These are phyloP conservation scores for Mortierella sp. DNA, from an alignment of 371 early-diverging fungal species.

Conservation along the genomic window DNA sequence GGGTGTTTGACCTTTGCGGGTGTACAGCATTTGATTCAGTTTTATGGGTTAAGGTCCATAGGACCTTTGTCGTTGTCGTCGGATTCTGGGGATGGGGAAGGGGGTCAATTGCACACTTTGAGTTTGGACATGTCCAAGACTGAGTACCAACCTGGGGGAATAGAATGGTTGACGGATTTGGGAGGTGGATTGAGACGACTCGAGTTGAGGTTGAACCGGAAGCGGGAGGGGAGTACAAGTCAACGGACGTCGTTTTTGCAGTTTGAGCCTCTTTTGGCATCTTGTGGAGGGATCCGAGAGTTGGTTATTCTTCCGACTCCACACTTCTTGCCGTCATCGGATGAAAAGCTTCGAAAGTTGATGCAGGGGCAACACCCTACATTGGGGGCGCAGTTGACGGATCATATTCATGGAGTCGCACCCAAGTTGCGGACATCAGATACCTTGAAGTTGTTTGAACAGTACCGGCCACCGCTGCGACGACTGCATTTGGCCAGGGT, in stretches of 20 bases:
- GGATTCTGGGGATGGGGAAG: too few species aligned
- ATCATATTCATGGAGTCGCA: neutral
- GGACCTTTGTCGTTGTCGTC: neutral
- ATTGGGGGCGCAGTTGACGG: neutral
- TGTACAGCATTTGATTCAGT: constrained; percentile 17
- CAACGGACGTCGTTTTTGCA: constrained; percentile 11
- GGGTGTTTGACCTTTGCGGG: constrained; percentile 21
- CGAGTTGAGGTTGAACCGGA: constrained; percentile 21
- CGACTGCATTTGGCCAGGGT: constrained; percentile 25
- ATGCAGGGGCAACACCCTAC: neutral
- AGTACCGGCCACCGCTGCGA: constrained; percentile 9
- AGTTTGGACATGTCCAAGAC: constrained; percentile 22
- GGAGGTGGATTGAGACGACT: constrained; percentile 12
- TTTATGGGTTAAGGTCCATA: constrained; percentile 6
- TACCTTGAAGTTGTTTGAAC: constrained; percentile 15
- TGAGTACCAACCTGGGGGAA: neutral
- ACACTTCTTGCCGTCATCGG: constrained; percentile 12
- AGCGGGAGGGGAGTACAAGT: neutral
- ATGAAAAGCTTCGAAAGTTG: neutral
- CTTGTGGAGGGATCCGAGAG: constrained; percentile 21
- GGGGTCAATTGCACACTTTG: constrained; percentile 18
- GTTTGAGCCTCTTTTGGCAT: constrained; percentile 13
- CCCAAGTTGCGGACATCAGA: constrained; percentile 5
- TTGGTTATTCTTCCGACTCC: constrained; percentile 25
- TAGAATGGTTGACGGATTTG: constrained; percentile 4